Evolutionary conservation across 177 flowering plant genomes (phyloP).

Genomic region (Vitis hybrid): DNA sequence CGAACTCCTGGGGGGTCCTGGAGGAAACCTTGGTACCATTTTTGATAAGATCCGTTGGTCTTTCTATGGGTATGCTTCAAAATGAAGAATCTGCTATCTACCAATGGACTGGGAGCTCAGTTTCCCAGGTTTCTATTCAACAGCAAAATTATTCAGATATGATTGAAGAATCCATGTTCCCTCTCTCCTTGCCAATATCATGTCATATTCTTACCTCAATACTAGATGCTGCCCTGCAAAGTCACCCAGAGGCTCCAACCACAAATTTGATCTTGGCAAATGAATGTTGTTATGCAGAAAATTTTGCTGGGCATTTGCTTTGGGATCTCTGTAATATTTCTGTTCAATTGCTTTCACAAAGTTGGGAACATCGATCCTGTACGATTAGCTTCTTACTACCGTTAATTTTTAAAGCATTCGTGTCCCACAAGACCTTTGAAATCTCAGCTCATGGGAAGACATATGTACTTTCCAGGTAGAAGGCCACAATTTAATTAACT

Average conservation of each 20-base stretch:
- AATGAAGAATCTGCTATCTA: constrained; percentile 36
- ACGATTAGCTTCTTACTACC: constrained; percentile 66
- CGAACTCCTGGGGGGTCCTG: constrained; percentile 53
- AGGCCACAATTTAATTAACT: constrained; percentile 7
- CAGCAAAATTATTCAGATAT: constrained; percentile 10
- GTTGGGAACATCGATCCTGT: constrained; percentile 63
- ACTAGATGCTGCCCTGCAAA: constrained; percentile 47
- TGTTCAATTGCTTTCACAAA: constrained; percentile 54
- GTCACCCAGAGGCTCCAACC: constrained; percentile 18
- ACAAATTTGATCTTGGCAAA: constrained; percentile 18
- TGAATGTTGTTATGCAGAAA: constrained; percentile 29
- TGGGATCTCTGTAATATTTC: constrained; percentile 65
- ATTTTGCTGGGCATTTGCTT: constrained; percentile 48
- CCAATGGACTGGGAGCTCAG: constrained; percentile 33
- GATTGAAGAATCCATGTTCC: constrained; percentile 18
- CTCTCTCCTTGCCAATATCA: constrained; percentile 36
- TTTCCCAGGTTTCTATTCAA: constrained; percentile 14
- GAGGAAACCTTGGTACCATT: constrained; percentile 63
- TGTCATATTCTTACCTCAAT: constrained; percentile 62
- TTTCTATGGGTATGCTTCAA: constrained; percentile 50
- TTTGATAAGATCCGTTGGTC: constrained; percentile 45
- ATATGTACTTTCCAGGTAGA: constrained; percentile 54
- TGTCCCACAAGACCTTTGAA: constrained; percentile 30
- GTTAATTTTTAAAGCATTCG: constrained; percentile 57
- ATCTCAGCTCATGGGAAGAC: constrained; percentile 35